Evolutionary conservation across 2,329 filamentous ascomycete genomes (phyloP).

Genomic region (Cladophialophora psammophila): DNA sequence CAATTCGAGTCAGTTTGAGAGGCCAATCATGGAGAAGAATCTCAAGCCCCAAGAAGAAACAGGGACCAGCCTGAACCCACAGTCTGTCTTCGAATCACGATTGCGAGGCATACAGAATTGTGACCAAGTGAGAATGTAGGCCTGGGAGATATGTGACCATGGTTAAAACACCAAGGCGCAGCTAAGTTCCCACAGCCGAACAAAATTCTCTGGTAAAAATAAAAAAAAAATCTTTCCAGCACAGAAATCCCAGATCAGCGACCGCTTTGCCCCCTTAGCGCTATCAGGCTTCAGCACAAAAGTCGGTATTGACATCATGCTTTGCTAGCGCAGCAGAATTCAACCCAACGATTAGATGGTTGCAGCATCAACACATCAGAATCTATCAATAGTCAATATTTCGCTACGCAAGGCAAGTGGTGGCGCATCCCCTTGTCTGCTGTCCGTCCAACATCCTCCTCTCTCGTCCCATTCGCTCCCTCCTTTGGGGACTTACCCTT

Average conservation of each 20-base stretch:
- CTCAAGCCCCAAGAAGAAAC: neutral
- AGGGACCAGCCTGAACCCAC: neutral
- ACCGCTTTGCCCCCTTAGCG: neutral
- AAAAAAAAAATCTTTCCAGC: neutral
- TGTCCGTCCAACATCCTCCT: slow-evolving; percentile 12
- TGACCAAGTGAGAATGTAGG: neutral
- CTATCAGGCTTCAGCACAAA: neutral
- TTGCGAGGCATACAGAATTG: neutral
- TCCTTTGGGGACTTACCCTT: slow-evolving; percentile 9
- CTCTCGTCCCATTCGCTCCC: neutral
- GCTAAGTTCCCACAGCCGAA: neutral
- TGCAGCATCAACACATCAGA: neutral
- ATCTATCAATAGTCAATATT: slow-evolving; percentile 7
- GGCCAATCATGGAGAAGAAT: neutral
- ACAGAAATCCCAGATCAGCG: neutral
- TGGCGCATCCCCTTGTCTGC: slow-evolving; percentile 11
- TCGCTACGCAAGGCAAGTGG: neutral
- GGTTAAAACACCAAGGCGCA: neutral
- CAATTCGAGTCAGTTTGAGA: neutral
- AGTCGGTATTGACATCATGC: neutral
- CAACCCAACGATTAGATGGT: neutral
- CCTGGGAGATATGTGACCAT: neutral
- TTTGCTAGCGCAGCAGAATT: neutral
- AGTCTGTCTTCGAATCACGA: neutral
- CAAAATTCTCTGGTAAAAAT: neutral